A percentile compares a stretch with the other conserved stretches of the same genome.
Conservation (phyloP, 2,329 filamentous ascomycete species). For the Ascochyta fabae region DNA sequence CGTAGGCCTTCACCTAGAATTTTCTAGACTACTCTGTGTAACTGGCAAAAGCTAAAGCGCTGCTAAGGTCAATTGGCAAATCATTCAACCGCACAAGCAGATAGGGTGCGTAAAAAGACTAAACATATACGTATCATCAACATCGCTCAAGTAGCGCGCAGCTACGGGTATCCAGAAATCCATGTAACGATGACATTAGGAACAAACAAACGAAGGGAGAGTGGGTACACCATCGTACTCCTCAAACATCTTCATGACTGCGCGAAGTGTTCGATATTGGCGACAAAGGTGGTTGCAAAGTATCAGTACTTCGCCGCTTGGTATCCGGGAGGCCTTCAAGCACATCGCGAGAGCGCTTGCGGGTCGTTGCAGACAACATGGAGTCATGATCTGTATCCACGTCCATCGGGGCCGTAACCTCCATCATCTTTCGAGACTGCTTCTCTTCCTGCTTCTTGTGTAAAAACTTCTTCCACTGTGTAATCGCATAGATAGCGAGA, state of each 20-base stretch:
- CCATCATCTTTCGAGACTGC: slow-evolving; percentile 4
- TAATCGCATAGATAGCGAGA: slow-evolving; percentile 32
- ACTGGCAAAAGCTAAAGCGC: too few species aligned
- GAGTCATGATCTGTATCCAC: slow-evolving; percentile 5
- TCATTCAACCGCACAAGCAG: not conserved
- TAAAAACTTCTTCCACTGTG: slow-evolving; percentile 41
- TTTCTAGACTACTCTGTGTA: too few species aligned
- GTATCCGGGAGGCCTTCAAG: slow-evolving; percentile 22
- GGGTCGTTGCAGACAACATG: slow-evolving; percentile 9
- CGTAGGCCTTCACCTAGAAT: too few species aligned
- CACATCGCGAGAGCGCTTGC: slow-evolving; percentile 29
- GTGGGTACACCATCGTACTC: not conserved
- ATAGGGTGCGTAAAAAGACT: not conserved
- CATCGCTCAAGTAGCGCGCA: slow-evolving; percentile 1
- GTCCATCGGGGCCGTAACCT: not conserved
- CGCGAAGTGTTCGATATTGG: slow-evolving; percentile 35
- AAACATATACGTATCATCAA: not conserved
- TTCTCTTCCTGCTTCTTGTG: slow-evolving; percentile 24
- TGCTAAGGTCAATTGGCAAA: not conserved
- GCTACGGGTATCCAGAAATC: slow-evolving; percentile 16
- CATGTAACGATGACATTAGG: slow-evolving; percentile 1
- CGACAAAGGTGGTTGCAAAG: slow-evolving; percentile 32
- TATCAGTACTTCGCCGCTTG: slow-evolving; percentile 28
- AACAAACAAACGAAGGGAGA: not conserved
- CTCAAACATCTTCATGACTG: not conserved